Base-by-base conservation (phyloP, 768 basidiomycete species). In the Leccinum rimulosum region DNA sequence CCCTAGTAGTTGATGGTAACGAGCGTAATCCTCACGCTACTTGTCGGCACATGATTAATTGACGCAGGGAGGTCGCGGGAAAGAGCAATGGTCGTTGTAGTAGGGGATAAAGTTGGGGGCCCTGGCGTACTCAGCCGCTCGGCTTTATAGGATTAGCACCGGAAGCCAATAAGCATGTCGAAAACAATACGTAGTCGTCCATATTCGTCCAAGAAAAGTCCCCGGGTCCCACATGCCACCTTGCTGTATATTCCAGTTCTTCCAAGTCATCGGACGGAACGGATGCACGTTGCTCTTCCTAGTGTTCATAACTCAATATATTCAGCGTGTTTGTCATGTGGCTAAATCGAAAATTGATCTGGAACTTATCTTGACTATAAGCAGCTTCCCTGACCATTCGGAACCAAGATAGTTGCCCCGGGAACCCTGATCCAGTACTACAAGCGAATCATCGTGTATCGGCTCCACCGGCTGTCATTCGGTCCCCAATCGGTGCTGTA, bases 31-130 rank as follows among this genome's bases (percentile, higher is more conserved):
- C 88, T 67, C 76, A 91, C 89, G 89, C 86, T 73, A 90, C 79
- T 73, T 84, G 84, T 78, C 78, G 83, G 71, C 89, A 91, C 89
- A 91, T 91, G 57, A 48, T 68, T 50, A 47, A 27, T 33, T 8
- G 43, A 19, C n/a, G 43, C 40, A 22, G 51, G 50, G 43, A 33
- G 30, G 54, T 31, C 15, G 28, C 33, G 51, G 61, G 55, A 54
- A 17, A 25, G 31, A 15, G 31, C 11, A 52, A 50, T 55, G 52
- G 58, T 15, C n/a, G 38, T 48, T 50, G 61, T 54, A 52, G 52
- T 36, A 50, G 59, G 61, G 57, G 4, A 48, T 38, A 58, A 54
- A 61, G 56, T 64, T 69, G 60, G 65, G 67, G 59, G 50, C 36
- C 51, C 6, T 51, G 12, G 55, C 50, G 25, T 47, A 30, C 22